Base-by-base conservation (phyloP, 1,139 yeast species). In the Yamadazyma dushanensis region DNA sequence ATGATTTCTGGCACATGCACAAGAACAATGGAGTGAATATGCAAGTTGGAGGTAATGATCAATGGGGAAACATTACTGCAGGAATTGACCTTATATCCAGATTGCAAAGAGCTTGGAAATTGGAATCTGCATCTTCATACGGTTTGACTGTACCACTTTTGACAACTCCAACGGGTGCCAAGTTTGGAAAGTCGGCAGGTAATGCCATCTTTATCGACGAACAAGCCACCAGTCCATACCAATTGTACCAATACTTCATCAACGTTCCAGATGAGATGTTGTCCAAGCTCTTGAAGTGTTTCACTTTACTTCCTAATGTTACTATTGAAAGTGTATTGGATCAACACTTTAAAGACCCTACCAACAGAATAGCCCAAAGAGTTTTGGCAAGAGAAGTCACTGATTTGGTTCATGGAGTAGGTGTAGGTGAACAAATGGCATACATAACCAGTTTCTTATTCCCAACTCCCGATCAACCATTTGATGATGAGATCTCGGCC, bases 41-140 rank as follows among this genome's bases (percentile, higher is more conserved):
- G 23, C 97, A 92, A 61, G 79, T 94, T 17, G 99, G 99, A 11
- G 99, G 99, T 7, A 89, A 85, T 54, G 98, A 92, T 56, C 99
- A 92, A 60, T 92, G 97, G 92, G 99, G 99, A 1, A 92, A 92
- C 52, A 94, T 94, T 44, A 88, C 95, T 5, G 97, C 97, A 0
- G 99, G 99, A 1, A 77, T 87, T 33, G 98, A 92, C 53, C 68
- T 94, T 40, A 88, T 92, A 29, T 71, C 83, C 1, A 67, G 96
- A 45, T 59, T 87, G 36, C 68, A 61, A 32, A 60, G 59, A 29
- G 40, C 53, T 11, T 34, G 22, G 17, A 41, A 37, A 20, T 38
- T 29, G 7, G 39, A 44, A 13, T 39, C 40, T 8, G 41, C 40
- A 26, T 36, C 31, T 13, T 74, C 81, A 1, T 87, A 61, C 57